Base-by-base conservation (phyloP, 2,329 filamentous ascomycete genomes). In the Colletotrichum godetiae region DNA sequence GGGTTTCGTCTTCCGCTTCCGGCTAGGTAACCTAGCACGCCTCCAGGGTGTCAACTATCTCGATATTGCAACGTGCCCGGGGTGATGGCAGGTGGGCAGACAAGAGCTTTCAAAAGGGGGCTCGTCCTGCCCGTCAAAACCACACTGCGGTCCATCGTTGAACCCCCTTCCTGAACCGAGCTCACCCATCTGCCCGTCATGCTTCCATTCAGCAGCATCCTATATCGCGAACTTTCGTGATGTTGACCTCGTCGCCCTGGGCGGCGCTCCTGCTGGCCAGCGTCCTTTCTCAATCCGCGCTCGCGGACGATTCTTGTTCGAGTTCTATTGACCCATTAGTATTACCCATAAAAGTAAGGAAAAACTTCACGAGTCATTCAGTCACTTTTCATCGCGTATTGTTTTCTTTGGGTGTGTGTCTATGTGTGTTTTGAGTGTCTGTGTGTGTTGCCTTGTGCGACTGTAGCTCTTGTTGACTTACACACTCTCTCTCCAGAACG, bases 341-440 rank as follows among this genome's bases (percentile, higher is more conserved):
- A 55, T 37, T 74, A 31, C 72, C 72, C 72, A 72, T 74, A 27
- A 67, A 67, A 67, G 72, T 74, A 72, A 74, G 71, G 10, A 31
- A 49, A 19, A 49, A 49, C 2, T 15, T 53, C 57, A 15, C 49
- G 66, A 70, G 67, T 65, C 70, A 65, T 61, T 37, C 60, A 33
- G 35, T 52, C 70, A 52, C 33, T 42, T 73, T 12, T 61, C 49
- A 19, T 24, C 49, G 22, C 29, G 55, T 65, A 7, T 42, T 24
- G n/a, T 69, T 49, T 68, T n/a, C 52, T 42, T 58, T 59, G 35
- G n/a, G 66, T 64, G 42, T 49, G 42, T 49, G 19, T 22, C 42
- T 49, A 22, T 49, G 42, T 49, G 15, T 49, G 42, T 49, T 49
- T 49, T 19, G 15, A n/a, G 42, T 49, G 42, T 49, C 42, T 49